Percentiles rank a stretch among this genome's conserved stretches.
These are phyloP conservation scores for Alternaria hordeiaustralica DNA, from an alignment of 2,329 filamentous ascomycete species.

Conservation along the genomic window DNA sequence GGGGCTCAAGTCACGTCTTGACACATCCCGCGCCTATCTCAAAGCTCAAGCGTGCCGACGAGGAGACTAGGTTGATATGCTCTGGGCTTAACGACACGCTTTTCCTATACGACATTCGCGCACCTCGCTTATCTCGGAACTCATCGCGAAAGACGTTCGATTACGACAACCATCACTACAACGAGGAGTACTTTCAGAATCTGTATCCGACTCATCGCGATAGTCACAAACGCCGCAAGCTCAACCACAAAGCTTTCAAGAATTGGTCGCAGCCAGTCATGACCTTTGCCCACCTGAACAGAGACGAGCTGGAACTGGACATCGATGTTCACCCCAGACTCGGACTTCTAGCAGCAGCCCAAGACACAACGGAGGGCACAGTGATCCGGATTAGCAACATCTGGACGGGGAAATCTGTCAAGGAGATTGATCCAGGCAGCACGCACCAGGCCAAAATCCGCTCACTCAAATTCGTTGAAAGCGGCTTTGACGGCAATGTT, in stretches of 20 bases:
- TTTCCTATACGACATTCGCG: constrained; percentile 42
- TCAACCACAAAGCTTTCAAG: constrained; percentile 9
- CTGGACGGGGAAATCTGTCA: constrained; percentile 37
- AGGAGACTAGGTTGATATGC: constrained; percentile 34
- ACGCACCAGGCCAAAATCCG: constrained; percentile 11
- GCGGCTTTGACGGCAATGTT: constrained; percentile 19
- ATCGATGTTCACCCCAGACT: constrained; percentile 38
- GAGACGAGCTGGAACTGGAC: constrained; percentile 32
- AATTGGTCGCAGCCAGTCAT: constrained; percentile 38
- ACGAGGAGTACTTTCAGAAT: constrained; percentile 18
- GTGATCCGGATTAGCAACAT: constrained; percentile 41
- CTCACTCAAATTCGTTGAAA: constrained; percentile 40
- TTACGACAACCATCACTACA: constrained; percentile 20
- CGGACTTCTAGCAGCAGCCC: constrained; percentile 43
- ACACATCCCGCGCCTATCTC: constrained; percentile 34
- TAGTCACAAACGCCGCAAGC: constrained; percentile 20
- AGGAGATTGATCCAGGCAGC: constrained; percentile 20
- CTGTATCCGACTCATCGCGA: constrained; percentile 13
- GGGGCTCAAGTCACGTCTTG: constrained; percentile 31
- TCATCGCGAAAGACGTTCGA: not conserved
- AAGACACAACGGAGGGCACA: constrained; percentile 24
- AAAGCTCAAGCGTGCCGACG: constrained; percentile 33
- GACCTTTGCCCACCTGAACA: constrained; percentile 34
- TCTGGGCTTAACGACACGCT: constrained; percentile 36
- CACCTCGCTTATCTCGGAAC: constrained; percentile 9